Base-by-base conservation (phyloP, 1,139 yeast species). In the Pichia sp. region DNA sequence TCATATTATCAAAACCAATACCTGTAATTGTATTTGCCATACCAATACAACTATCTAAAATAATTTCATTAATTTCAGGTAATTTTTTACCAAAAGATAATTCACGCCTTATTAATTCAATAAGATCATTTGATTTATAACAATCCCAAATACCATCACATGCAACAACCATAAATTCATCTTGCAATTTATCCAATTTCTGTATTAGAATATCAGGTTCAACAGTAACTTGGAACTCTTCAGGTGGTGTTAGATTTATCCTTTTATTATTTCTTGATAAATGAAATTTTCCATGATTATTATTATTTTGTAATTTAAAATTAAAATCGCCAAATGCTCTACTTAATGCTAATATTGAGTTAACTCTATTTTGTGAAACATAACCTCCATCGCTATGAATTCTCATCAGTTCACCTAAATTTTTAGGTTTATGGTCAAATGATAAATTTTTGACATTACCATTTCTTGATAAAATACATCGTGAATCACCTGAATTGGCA, bases 141-240 rank as follows among this genome's bases (percentile, higher is more conserved):
- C 88, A 82, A 61, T 84, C 92, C 90, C 89, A 84, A 34, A 84
- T 78, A 28, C 92, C 92, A 65, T 84, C 92, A 58, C 92, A 83
- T 0, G 89, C 90, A 45, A 83, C 59, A 1, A 83, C 75, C 27
- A 83, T 58, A 57, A 83, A 84, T 58, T 83, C 89, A 37, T 86
- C 88, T 32, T 61, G 59, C 6, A 26, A 11, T 2, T 42, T 42
- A 6, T 53, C 48, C 6, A 52, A n/a, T n/a, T 66, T 61, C 58
- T 81, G 85, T 42, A 77, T 71, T 45, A 83, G 60, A 5, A 82
- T 67, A 52, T 84, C 92, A 0, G 92, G 92, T 55, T 83, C 89
- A 6, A 76, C 86, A 1, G 84, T 81, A 8, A 84, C 83, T 60
- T 75, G 81, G 47, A 66, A 66, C 41, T 65, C 67, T 52, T 66